Evolutionary conservation across 345 rosid genomes (phyloP), one percentile per base, ranked within the genome.

Genomic region (Dovyalis caffra): DNA sequence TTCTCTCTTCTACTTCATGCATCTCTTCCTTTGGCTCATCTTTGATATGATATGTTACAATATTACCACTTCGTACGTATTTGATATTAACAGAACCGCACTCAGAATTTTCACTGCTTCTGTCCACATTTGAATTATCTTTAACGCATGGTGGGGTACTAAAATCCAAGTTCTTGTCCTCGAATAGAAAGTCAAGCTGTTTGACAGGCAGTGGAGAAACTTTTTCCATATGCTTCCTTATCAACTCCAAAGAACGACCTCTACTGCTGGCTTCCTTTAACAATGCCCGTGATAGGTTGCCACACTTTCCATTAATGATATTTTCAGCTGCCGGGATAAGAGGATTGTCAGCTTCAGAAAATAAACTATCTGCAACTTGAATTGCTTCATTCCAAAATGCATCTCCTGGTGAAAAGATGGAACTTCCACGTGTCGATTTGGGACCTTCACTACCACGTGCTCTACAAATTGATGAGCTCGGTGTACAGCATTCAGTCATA

Each of bases 301-400:
- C 74, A 79, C 75, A 66, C 53, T 65, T 81, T 76, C 74, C 82
- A 68, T 62, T 66, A 71, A 66, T 70, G 32, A 64, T 66, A 78
- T 74, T 82, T 71, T 80, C 79, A 16, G 76, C 84, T 73, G 60
- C 75, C 38, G 68, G 37, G 71, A 66, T 65, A 84, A 74, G 57
- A 70, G 78, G 73, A 70, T 74, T 68, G 57, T 82, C 83, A 66
- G 76, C 60, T 80, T 83, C 88, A 69, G 74, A 72, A 81, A 80
- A 76, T 81, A 94, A 80, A 65, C 94, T 92, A 86, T 95, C 99
- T 81, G 95, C 99, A 82, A 95, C 78, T 81, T 87, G 86, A 83
- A 95, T 86, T 69, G 97, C 99, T 83, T 95, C 99, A 85, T 86
- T 88, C 99, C 99, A 95, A 81, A 95, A 95, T 74, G 91, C 87